These are phyloP conservation scores for Annona cherimola DNA, from an alignment of 164 flowering plant species.

Conservation along the genomic window DNA sequence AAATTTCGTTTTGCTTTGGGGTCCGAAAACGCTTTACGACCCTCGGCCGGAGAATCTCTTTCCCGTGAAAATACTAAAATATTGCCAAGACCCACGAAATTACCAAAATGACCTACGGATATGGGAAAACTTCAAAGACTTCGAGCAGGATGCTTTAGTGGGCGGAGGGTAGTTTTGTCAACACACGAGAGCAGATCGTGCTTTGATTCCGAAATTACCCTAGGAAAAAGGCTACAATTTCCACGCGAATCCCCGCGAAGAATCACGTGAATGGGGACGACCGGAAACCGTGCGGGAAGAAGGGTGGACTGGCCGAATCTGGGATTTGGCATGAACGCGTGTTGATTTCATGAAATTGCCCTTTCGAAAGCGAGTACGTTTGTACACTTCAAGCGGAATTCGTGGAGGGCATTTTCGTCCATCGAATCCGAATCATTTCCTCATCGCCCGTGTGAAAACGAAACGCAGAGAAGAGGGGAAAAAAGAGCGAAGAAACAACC, in stretches of 20 bases:
- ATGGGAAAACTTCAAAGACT: not conserved
- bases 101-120: not conserved
- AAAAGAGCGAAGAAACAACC: not conserved
- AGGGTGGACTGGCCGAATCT: not conserved
- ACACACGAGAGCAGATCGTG: not conserved
- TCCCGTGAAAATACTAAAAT: not conserved
- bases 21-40: not conserved
- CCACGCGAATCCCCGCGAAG: not conserved
- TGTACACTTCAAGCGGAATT: not conserved
- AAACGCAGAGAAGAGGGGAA: too few relatives aligned
- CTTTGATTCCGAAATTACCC: not conserved
- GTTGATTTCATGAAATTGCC: not conserved
- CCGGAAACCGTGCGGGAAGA: not conserved
- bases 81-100: not conserved
- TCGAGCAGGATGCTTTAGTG: not conserved
- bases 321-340: not conserved
- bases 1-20: constrained; percentile 9
- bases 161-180: not conserved
- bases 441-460: not conserved
- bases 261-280: not conserved
- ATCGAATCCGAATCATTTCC: not conserved
- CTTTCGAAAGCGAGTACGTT: not conserved
- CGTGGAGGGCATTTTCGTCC: not conserved
- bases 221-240: not conserved
- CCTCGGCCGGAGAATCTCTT: constrained; percentile 13